Evolutionary conservation across 805 yeast genomes (phyloP).

Genomic region (Myxozyma udenii): DNA sequence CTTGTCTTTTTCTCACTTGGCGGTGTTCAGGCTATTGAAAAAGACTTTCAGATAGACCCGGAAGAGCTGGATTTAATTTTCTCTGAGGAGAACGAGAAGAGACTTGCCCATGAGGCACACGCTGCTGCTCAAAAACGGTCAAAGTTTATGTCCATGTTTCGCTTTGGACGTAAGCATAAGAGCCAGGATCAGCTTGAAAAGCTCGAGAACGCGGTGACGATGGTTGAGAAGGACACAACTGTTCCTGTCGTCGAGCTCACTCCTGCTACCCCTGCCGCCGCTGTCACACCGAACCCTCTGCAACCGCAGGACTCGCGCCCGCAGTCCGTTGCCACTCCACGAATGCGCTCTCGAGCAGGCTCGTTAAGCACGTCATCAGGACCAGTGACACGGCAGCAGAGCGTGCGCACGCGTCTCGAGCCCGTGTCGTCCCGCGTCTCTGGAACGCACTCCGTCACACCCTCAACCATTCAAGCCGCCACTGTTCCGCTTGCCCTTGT

Average conservation of each 20-base stretch:
- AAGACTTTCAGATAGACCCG: conserved; percentile 54
- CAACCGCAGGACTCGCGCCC: neutral
- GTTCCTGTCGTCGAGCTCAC: neutral
- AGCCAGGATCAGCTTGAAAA: neutral
- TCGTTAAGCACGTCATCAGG: neutral
- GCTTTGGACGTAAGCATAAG: neutral
- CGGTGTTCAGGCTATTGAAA: conserved; percentile 61
- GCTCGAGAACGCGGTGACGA: neutral
- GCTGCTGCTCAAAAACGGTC: neutral
- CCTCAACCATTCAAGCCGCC: neutral
- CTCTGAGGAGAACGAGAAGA: conserved; percentile 23
- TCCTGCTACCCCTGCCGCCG: neutral
- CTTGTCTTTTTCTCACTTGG: conserved; percentile 74
- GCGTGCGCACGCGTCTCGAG: neutral
- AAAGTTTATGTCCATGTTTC: neutral
- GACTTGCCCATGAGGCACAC: too few species aligned
- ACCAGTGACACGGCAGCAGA: neutral
- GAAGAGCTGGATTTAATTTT: conserved; percentile 4
- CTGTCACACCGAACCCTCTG: neutral
- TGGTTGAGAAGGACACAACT: neutral
- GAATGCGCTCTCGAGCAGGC: neutral
- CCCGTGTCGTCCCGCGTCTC: neutral
- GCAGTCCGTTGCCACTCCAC: neutral
- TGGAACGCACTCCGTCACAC: neutral
- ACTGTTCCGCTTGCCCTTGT: neutral